Evolutionary conservation across 2,329 filamentous ascomycete genomes (phyloP), one percentile per base, ranked within the genome.

Genomic region (Seiridium cupressi): DNA sequence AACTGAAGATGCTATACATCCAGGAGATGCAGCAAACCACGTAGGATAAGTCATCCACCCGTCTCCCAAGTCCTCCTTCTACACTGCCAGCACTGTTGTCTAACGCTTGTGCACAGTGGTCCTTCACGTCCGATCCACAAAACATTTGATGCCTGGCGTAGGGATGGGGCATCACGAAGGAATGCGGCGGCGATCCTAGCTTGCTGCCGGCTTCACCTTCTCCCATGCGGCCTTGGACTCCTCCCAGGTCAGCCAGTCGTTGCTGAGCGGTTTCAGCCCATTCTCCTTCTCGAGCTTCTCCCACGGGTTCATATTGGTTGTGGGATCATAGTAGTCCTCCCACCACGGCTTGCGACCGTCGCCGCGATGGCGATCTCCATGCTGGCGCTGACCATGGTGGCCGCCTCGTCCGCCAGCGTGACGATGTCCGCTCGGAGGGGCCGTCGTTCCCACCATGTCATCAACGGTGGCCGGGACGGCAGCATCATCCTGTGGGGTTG

Each of bases 301-400:
- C 90, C 90, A 93, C 0, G 90, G 90, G 70, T 93, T 91, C 70
- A 88, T 81, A 66, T 91, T 85, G 62, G 88, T 90, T 60, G 79
- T 82, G 0, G 84, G 83, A 61, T 91, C 84, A 72, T 92, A 93
- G 72, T 90, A 91, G 42, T 81, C 86, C 44, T 81, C 76, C 73
- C 88, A 90, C 78, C 89, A 91, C 1, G 74, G 75, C 13, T 51
- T n/a, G n/a, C 46, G 44, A 55, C 72, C 73, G 44, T 80, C 72
- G 3, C 77, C 76, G 36, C 69, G 61, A 49, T 62, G 64, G 10
- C 59, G 64, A 51, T 61, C 58, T 46, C 62, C 62, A 38, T 44
- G 58, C 40, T 66, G 61, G 42, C 58, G 58, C 40, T 64, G 61
- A 38, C 67, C 63, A 40, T 61, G 64, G 38, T 42, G 31, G n/a